A percentile compares a stretch with the other conserved stretches of the same genome.
phyloP scores from a whole-genome alignment of 2,329 filamentous ascomycete species.

The Talaromyces verruculosus region DNA sequence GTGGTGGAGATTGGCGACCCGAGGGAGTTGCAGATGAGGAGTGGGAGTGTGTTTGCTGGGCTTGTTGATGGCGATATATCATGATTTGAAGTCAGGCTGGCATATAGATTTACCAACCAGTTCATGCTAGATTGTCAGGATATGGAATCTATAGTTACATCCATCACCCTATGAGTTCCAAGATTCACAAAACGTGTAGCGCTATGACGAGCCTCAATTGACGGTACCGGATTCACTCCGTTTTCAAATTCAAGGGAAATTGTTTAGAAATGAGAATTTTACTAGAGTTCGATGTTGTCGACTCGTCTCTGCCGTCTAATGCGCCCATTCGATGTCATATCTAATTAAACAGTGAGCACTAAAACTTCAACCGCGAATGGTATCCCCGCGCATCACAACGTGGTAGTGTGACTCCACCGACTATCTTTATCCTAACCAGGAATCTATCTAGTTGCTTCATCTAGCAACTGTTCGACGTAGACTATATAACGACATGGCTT shows the following conservation, averaged over 20 bases:
- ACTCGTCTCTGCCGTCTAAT: neutral
- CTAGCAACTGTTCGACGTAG: neutral
- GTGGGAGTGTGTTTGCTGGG: neutral
- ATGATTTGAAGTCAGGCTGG: neutral
- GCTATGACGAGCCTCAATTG: neutral
- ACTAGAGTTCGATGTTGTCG: neutral
- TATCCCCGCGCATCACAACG: conserved; percentile 13
- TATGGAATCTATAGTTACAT: neutral
- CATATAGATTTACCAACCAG: neutral
- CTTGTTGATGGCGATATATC: neutral
- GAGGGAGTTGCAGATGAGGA: conserved; percentile 11
- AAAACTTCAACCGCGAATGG: conserved; percentile 7
- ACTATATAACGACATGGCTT: neutral
- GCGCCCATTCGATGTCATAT: neutral
- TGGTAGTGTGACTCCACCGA: neutral
- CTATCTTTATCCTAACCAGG: neutral
- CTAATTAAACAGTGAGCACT: neutral
- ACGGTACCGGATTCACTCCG: neutral
- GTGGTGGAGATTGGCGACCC: conserved; percentile 39
- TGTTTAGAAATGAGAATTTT: neutral
- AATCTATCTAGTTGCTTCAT: neutral
- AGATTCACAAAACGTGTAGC: neutral
- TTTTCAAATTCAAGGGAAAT: neutral
- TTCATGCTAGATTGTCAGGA: neutral
- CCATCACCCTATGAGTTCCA: neutral